Base-by-base conservation (phyloP, 345 rosid species). In the Eucalyptus sp. region DNA sequence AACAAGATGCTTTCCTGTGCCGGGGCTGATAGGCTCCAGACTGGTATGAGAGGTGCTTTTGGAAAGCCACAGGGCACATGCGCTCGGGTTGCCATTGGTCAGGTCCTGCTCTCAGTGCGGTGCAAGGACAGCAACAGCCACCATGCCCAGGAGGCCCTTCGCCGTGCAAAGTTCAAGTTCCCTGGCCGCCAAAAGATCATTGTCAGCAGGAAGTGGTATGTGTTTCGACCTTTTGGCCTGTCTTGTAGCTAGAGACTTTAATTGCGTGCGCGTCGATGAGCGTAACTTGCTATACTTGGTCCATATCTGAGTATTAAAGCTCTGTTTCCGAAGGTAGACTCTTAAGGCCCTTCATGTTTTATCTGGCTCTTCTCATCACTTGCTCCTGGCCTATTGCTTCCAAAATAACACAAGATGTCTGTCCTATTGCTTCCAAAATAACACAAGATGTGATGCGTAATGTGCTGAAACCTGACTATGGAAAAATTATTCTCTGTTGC, bases 1-100 rank as follows among this genome's bases (percentile, higher is more conserved):
- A 94, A 94, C 91, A 92, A 94, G 92, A 94, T 94, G 95, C 95
- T 94, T 94, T 94, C 95, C 6, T 93, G 94, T 84, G 95, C 95
- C 46, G 95, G 95, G 71, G 94, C 95, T 88, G 94, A 94, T 91
- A 92, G 95, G 93, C 95, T 94, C 64, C 94, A 94, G 88, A 94
- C 94, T 89, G 95, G 94, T 29, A 94, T 93, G 94, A 91, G 94
- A 84, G 95, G 95, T 89, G 95, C 95, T 51, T 94, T 93, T 86
- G 95, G 95, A 10, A 94, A 94, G 89, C 95, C 95, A 10, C 95
- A 91, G 79, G 95, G 95, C 15, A 90, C 92, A 44, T 94, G 95
- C 44, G 95, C 94, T 11, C 81, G 94, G 27, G 95, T 94, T 25
- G 91, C 91, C 46, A 94, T 94, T 33, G 94, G 94, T 29, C 95